Percentiles rank a stretch among this genome's conserved stretches.
Conservation (phyloP, 345 rosid genomes). For the Syzygium oleosum region DNA sequence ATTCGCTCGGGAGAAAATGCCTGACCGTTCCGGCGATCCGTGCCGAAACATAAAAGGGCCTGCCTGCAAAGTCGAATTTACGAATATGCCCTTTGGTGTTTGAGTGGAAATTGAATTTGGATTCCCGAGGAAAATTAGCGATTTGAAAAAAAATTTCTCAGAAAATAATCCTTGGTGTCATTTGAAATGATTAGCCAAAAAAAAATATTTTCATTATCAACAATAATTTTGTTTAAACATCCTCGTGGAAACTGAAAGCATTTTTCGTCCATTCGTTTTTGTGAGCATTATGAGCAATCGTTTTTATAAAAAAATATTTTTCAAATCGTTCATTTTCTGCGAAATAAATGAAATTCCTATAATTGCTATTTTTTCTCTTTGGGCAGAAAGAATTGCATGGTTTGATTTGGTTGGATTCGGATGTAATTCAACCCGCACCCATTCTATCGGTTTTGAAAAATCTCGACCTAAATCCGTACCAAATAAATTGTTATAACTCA, state of each 20-base stretch:
- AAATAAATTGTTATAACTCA: not conserved
- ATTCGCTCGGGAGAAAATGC: not conserved
- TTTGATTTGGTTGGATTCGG: rapidly evolving
- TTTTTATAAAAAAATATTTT: not conserved
- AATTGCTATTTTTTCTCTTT: not conserved
- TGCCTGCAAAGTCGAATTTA: not conserved
- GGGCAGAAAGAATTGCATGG: rapidly evolving
- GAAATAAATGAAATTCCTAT: rapidly evolving
- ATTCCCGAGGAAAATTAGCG: no score
- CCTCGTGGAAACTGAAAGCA: rapidly evolving
- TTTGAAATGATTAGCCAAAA: no score
- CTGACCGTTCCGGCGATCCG: not conserved
- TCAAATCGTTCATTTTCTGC: not conserved
- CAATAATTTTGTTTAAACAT: no score
- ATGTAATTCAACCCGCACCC: not conserved
- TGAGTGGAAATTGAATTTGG: not conserved
- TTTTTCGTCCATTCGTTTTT: not conserved
- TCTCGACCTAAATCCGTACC: not conserved
- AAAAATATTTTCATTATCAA: no score
- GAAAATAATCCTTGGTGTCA: no score
- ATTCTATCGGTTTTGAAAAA: rapidly evolving
- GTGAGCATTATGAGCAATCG: rapidly evolving
- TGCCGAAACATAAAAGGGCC: not conserved
- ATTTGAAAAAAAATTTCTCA: no score
- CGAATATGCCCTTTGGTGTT: not conserved